Percentiles rank a stretch among this genome's conserved stretches.
Evolutionary conservation across 1,284 basidiomycete species (phyloP).

Genomic region (Stereum hirsutum): DNA sequence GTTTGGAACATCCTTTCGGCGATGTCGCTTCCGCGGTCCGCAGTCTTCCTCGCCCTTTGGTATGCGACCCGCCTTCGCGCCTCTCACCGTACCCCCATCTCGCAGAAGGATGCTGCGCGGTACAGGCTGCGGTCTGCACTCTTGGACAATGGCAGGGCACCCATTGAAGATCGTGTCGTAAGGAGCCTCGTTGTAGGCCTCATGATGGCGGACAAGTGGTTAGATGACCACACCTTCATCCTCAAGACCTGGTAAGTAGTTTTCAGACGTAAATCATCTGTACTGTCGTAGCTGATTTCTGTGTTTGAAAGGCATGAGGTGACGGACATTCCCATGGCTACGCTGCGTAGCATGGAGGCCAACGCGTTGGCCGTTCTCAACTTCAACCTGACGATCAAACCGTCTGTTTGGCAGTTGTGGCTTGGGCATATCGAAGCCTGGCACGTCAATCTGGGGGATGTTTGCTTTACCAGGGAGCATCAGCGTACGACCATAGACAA

Average conservation of each 20-base stretch:
- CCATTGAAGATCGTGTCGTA: conserved; percentile 24
- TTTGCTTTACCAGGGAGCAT: too few species aligned
- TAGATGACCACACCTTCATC: conserved; percentile 41
- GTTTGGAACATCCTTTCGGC: conserved; percentile 12
- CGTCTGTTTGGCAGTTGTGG: conserved; percentile 11
- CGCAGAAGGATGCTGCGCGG: conserved; percentile 9
- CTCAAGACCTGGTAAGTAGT: conserved; percentile 30
- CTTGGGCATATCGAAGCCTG: conserved; percentile 11
- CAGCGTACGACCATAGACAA: too few species aligned
- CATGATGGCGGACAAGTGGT: conserved; percentile 45
- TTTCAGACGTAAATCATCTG: conserved; percentile 6
- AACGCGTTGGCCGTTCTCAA: conserved; percentile 18
- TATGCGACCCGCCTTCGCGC: conserved; percentile 28
- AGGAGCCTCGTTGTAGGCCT: conserved; percentile 35
- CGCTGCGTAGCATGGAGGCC: conserved; percentile 22
- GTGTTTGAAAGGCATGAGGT: conserved; percentile 16
- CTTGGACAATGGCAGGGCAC: conserved; percentile 3
- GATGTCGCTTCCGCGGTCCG: conserved; percentile 23
- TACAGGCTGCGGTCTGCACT: conserved; percentile 8
- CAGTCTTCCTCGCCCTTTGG: conserved; percentile 38
- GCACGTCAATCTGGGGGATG: conserved; percentile 8
- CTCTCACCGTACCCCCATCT: conserved; percentile 9
- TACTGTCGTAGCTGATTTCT: background rate
- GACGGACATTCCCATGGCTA: conserved; percentile 17
- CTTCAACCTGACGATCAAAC: conserved; percentile 10